Evolutionary conservation across 495 filamentous ascomycete genomes (phyloP).

Genomic region (Thozetella sp.): DNA sequence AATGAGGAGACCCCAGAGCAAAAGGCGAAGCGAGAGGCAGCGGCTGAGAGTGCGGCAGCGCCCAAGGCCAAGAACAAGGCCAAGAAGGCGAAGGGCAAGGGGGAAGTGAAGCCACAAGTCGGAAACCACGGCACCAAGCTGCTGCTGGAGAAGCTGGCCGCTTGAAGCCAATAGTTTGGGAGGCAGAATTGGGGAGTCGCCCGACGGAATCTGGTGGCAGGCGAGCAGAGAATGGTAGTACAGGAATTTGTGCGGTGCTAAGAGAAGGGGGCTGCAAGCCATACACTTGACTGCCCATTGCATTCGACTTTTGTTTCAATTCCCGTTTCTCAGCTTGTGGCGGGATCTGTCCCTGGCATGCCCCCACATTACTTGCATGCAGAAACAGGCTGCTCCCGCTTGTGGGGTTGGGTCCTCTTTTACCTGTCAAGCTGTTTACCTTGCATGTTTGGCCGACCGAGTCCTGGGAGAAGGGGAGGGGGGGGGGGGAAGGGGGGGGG

Average conservation of each 20-base stretch:
- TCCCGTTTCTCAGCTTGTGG: not conserved
- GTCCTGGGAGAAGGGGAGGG: too few species aligned
- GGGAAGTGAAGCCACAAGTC: constrained; percentile 18
- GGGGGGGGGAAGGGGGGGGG: too few species aligned
- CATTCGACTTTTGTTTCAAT: too few species aligned
- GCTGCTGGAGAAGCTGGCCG: constrained; percentile 48
- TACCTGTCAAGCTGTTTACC: too few species aligned
- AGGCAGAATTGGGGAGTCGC: too few species aligned
- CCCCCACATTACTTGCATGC: not conserved
- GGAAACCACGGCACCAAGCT: constrained; percentile 59
- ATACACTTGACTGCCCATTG: too few species aligned
- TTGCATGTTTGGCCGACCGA: too few species aligned
- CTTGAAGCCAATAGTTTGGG: too few species aligned
- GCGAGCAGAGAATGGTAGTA: too few species aligned
- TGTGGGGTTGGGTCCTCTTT: not conserved
- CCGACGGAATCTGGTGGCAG: too few species aligned
- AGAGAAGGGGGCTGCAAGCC: too few species aligned
- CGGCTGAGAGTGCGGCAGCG: constrained; percentile 22
- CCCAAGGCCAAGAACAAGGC: constrained; percentile 38
- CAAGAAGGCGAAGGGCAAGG: constrained; percentile 38
- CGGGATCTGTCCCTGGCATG: not conserved
- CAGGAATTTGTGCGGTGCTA: too few species aligned
- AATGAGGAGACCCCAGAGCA: constrained; percentile 39
- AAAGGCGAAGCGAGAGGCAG: constrained; percentile 32
- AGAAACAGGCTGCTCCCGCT: not conserved